Evolutionary conservation across 495 filamentous ascomycete species (phyloP).

Genomic region (Tirmania nivea): DNA sequence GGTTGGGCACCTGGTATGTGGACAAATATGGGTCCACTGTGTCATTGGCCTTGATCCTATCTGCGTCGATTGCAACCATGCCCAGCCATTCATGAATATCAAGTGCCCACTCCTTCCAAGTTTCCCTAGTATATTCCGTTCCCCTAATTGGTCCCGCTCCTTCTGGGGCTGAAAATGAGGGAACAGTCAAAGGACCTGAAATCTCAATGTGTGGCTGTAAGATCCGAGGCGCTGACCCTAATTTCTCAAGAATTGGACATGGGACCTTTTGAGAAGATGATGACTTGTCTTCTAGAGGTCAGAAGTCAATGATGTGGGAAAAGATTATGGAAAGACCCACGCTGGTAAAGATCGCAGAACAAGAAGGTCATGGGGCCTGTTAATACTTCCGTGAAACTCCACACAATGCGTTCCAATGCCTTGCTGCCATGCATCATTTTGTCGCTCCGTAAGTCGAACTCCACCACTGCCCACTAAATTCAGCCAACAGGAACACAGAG

Average conservation of each 20-base stretch:
- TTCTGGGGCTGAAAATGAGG: background rate
- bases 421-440: constrained; percentile 85
- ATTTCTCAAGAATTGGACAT: background rate
- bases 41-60: constrained; percentile 40
- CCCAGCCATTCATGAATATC: constrained; percentile 71
- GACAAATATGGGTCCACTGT: constrained; percentile 58
- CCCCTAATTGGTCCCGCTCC: constrained; percentile 13
- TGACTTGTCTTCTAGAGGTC: no score
- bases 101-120: constrained; percentile 27
- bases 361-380: constrained; percentile 54
- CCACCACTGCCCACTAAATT: constrained; percentile 35
- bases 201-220: background rate
- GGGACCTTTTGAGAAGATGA: no score
- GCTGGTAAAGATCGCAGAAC: constrained; percentile 39
- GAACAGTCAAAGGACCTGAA: background rate
- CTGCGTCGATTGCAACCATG: constrained; percentile 36
- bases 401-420: constrained; percentile 64
- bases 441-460: constrained; percentile 55
- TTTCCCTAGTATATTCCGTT: constrained; percentile 14
- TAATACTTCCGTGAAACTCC: constrained; percentile 68
- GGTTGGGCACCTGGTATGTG: constrained; percentile 33
- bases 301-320: no score
- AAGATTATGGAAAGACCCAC: background rate
- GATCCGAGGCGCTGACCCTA: background rate
- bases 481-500: background rate